Conservation (phyloP, 176 grass and related monocot genomes). For the Hsuehochloa calcarea region DNA sequence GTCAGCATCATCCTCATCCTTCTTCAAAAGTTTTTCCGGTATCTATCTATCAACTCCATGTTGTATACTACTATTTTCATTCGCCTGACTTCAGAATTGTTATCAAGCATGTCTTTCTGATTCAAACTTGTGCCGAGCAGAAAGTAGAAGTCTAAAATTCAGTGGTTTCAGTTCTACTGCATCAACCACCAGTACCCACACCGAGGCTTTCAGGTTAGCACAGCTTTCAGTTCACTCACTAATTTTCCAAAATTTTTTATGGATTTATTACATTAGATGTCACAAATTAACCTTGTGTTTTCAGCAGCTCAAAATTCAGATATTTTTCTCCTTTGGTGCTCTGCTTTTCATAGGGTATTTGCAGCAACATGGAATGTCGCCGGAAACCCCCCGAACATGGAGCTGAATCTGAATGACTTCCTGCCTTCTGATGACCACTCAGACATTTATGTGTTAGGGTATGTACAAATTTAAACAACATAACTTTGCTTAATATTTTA, state of each 20-base stretch:
- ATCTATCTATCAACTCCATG: neutral
- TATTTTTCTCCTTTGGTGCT: neutral
- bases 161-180: conserved; percentile 33
- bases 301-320: neutral
- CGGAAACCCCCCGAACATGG: conserved; percentile 49
- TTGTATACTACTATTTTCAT: neutral
- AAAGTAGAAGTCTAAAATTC: conserved; percentile 37
- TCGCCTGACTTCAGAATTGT: neutral
- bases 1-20: conserved; percentile 37
- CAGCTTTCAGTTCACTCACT: neutral
- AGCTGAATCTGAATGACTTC: conserved; percentile 54
- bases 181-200: conserved; percentile 23
- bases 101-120: neutral
- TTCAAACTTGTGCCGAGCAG: conserved; percentile 14
- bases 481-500: neutral
- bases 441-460: conserved; percentile 67
- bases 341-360: conserved; percentile 42
- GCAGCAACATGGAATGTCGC: conserved; percentile 64
- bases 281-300: neutral
- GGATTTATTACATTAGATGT: neutral
- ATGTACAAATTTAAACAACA: conserved; percentile 3
- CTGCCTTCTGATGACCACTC: conserved; percentile 55
- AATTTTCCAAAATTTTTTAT: neutral
- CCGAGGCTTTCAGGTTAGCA: conserved; percentile 43
- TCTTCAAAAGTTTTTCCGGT: conserved; percentile 51